Evolutionary conservation across 768 basidiomycete species (phyloP).

Genomic region (Mycena rebaudengoi): DNA sequence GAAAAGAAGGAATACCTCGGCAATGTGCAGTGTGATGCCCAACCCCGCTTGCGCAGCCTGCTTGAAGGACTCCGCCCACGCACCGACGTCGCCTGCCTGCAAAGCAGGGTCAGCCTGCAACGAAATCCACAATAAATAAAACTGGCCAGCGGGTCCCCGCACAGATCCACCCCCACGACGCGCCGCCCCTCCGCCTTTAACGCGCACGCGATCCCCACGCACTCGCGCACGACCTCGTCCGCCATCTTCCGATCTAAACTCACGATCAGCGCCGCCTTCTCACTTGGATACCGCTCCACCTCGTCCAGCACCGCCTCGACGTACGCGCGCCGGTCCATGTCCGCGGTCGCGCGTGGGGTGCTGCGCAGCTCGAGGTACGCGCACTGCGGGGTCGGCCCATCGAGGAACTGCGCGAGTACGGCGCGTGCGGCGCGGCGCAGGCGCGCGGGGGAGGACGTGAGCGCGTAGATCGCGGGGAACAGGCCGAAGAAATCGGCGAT

Average conservation of each 20-base stretch:
- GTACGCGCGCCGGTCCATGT: constrained; percentile 70
- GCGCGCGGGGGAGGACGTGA: constrained; percentile 68
- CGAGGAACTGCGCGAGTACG: constrained; percentile 74
- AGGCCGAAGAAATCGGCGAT: constrained; percentile 37
- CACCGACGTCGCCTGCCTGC: constrained; percentile 61
- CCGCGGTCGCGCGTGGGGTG: constrained; percentile 67
- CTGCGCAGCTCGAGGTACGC: constrained; percentile 85
- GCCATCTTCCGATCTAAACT: constrained; percentile 82
- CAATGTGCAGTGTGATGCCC: constrained; percentile 82
- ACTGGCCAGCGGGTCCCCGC: constrained; percentile 71
- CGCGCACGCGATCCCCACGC: constrained; percentile 61
- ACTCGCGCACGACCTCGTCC: constrained; percentile 57
- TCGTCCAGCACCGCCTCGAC: constrained; percentile 71
- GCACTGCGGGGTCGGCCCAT: constrained; percentile 59
- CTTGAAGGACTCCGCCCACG: constrained; percentile 59
- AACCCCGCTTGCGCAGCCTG: constrained; percentile 68
- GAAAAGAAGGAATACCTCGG: constrained; percentile 63
- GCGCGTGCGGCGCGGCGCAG: constrained; percentile 65
- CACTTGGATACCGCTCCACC: constrained; percentile 61
- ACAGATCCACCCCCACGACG: constrained; percentile 83
- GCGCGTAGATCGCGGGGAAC: constrained; percentile 73
- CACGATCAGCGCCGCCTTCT: constrained; percentile 69
- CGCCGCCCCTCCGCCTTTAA: constrained; percentile 65
- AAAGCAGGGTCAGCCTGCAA: background rate
- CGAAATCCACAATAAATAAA: background rate